Conservation (phyloP, 1,284 basidiomycete species). For the Malassezia furfur region DNA sequence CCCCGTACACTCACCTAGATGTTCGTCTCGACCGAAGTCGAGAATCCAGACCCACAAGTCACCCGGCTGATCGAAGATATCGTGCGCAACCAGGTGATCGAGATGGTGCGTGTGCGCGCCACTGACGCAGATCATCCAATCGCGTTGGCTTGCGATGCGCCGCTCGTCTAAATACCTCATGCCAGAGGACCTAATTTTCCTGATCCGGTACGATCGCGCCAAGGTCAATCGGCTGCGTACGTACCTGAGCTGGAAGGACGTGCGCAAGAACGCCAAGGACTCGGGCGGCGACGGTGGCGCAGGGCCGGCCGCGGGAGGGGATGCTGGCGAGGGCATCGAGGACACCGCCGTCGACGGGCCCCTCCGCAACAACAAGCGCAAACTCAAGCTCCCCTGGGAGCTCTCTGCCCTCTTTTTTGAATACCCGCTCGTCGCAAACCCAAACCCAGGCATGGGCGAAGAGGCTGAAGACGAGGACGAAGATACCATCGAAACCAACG, state of each 20-base stretch:
- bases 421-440: conserved; percentile 32
- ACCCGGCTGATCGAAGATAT: conserved; percentile 90
- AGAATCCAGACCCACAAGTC: conserved; percentile 76
- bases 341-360: conserved; percentile 46
- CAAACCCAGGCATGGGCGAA: conserved; percentile 65
- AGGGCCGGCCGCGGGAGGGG: conserved; percentile 7
- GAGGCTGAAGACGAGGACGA: conserved; percentile 79
- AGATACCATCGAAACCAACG: conserved; percentile 89
- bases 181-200: conserved; percentile 89
- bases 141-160: conserved; percentile 68
- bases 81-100: conserved; percentile 81
- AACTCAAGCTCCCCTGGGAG: conserved; percentile 93
- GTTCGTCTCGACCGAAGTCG: conserved; percentile 93
- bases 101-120: conserved; percentile 59
- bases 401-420: conserved; percentile 74
- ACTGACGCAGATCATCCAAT: conserved; percentile 68
- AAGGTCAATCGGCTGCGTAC: conserved; percentile 87
- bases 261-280: conserved; percentile 88
- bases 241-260: conserved; percentile 97
- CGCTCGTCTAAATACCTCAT: conserved; percentile 75
- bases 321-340: conserved; percentile 22
- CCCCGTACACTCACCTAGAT: conserved; percentile 55
- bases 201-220: conserved; percentile 85
- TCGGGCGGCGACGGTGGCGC: conserved; percentile 52
- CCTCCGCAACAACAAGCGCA: conserved; percentile 79